Evolutionary conservation across 805 yeast species (phyloP).

Genomic region (Saturnispora diversa): DNA sequence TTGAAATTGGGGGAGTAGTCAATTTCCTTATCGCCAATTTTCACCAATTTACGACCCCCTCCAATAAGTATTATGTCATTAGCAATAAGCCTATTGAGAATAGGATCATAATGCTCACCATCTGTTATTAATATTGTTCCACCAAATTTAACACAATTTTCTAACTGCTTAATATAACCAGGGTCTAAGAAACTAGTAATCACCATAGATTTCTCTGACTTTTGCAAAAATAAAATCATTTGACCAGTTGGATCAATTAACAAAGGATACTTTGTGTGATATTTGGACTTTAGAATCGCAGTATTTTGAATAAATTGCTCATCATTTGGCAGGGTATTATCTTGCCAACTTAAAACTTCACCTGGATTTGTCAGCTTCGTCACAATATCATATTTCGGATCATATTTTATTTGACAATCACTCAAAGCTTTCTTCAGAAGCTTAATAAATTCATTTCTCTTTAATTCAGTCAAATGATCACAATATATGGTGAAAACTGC

Average conservation of each 20-base stretch:
- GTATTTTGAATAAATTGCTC: slow-evolving; percentile 58
- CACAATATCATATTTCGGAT: slow-evolving; percentile 23
- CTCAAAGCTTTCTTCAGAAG: slow-evolving; percentile 27
- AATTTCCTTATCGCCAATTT: slow-evolving; percentile 52
- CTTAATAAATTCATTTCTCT: slow-evolving; percentile 29
- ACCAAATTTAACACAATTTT: slow-evolving; percentile 80
- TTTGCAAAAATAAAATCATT: slow-evolving; percentile 35
- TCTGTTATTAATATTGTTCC: slow-evolving; percentile 64
- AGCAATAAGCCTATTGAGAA: slow-evolving; percentile 53
- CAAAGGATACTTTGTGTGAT: slow-evolving; percentile 37
- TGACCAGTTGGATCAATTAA: slow-evolving; percentile 67
- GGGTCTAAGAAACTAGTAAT: slow-evolving; percentile 66
- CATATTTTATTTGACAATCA: slow-evolving; percentile 33
- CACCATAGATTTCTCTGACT: slow-evolving; percentile 33
- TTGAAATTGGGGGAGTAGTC: slow-evolving; percentile 62
- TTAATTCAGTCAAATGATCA: slow-evolving; percentile 36
- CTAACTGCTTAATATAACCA: slow-evolving; percentile 58
- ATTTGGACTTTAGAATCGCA: slow-evolving; percentile 33
- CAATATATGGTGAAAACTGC: slow-evolving; percentile 56
- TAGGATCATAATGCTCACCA: slow-evolving; percentile 75
- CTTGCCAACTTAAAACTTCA: slow-evolving; percentile 44
- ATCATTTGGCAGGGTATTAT: slow-evolving; percentile 48
- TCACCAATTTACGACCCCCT: slow-evolving; percentile 61
- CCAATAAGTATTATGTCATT: slow-evolving; percentile 58
- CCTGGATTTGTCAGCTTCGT: neutral